Evolutionary conservation across 2,329 filamentous ascomycete genomes (phyloP).

Genomic region (Colletotrichum shisoi): DNA sequence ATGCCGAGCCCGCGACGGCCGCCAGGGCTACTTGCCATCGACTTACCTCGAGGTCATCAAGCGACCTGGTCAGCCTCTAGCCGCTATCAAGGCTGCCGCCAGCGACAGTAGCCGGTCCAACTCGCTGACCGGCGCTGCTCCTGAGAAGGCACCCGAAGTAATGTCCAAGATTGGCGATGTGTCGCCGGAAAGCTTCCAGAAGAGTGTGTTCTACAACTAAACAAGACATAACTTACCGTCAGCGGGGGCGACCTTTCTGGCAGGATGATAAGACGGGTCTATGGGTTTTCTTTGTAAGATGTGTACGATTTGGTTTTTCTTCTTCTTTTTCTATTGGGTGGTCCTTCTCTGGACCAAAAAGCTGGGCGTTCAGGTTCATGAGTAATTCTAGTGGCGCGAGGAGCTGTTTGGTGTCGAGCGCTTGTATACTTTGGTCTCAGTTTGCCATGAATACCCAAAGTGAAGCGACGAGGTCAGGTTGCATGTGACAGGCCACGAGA

Average conservation of each 20-base stretch:
- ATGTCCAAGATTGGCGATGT: slow-evolving; percentile 62
- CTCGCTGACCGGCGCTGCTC: slow-evolving; percentile 58
- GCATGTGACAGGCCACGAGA: slow-evolving; percentile 1
- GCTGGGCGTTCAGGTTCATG: slow-evolving; percentile 39
- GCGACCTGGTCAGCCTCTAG: slow-evolving; percentile 60
- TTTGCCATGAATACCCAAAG: slow-evolving; percentile 33
- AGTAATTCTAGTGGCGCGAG: slow-evolving; percentile 13
- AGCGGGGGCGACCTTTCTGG: slow-evolving; percentile 2
- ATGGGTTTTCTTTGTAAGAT: slow-evolving; percentile 33
- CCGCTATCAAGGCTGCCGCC: slow-evolving; percentile 60
- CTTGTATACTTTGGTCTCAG: slow-evolving; percentile 32
- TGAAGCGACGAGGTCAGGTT: slow-evolving; percentile 21
- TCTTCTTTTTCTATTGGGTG: background rate
- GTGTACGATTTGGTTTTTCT: slow-evolving; percentile 25
- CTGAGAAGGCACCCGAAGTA: slow-evolving; percentile 42
- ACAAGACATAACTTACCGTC: background rate
- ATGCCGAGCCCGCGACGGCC: slow-evolving; percentile 86
- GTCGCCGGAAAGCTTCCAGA: slow-evolving; percentile 64
- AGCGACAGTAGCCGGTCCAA: slow-evolving; percentile 59
- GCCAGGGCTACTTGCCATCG: slow-evolving; percentile 88
- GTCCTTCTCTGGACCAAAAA: slow-evolving; percentile 31
- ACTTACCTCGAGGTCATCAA: slow-evolving; percentile 84
- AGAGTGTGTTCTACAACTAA: slow-evolving; percentile 66
- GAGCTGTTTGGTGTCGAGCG: slow-evolving; percentile 13
- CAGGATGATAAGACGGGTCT: slow-evolving; percentile 3